A percentile compares a stretch with the other conserved stretches of the same genome.
These are phyloP conservation scores for Xerocomellus amylosporus DNA, from an alignment of 768 basidiomycete genomes.

Conservation along the genomic window DNA sequence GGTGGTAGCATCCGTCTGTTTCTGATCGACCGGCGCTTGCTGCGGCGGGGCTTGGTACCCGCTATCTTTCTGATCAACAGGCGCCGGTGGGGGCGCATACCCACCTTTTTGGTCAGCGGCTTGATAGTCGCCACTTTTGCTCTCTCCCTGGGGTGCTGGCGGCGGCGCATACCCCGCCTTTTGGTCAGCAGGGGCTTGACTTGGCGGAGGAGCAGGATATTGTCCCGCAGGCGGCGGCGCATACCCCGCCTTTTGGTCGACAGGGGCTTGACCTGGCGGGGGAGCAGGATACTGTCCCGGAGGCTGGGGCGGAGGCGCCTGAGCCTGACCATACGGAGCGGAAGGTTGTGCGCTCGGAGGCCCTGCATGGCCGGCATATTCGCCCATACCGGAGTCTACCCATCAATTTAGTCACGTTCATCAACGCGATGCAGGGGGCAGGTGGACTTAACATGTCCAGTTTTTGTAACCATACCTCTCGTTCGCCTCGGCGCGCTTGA, in stretches of 20 bases:
- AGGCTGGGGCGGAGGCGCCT: background rate
- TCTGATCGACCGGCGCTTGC: conserved; percentile 6
- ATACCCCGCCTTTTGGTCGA: conserved; percentile 4
- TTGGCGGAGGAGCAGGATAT: background rate
- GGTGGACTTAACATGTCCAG: conserved; percentile 22
- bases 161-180: background rate
- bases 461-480: conserved; percentile 37
- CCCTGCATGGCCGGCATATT: background rate
- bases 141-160: background rate
- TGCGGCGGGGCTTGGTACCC: background rate
- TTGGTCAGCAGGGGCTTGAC: conserved; percentile 7
- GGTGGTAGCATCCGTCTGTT: background rate
- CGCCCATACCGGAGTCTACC: conserved; percentile 22
- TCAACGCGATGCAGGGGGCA: too few relatives aligned
- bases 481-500: conserved; percentile 78
- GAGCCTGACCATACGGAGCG: background rate
- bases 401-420: background rate
- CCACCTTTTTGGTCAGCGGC: background rate
- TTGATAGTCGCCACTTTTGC: background rate
- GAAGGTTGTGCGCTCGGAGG: background rate
- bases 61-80: background rate
- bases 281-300: background rate
- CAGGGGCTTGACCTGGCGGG: background rate
- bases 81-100: background rate
- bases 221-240: background rate